phyloP scores from a whole-genome alignment of 352 stramenopile genomes.

The Globisporangium iwayamae region DNA sequence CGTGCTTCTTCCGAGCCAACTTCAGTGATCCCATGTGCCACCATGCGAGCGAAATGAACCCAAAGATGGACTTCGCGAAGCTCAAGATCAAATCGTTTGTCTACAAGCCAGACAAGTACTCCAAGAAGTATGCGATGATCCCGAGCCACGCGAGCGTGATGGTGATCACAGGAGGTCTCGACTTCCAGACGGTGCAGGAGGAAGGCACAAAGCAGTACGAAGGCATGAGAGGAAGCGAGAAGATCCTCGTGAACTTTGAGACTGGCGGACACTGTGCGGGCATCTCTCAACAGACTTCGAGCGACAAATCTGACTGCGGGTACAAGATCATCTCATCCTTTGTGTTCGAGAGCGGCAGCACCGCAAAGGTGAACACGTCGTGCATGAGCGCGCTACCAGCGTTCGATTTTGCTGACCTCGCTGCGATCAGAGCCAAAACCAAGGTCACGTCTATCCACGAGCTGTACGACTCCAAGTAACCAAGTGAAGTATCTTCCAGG shows the following conservation, averaged over 20 bases:
- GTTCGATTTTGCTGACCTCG: constrained; percentile 5
- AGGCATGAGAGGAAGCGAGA: constrained; percentile 15
- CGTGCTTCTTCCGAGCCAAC: constrained; percentile 18
- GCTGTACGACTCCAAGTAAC: neutral
- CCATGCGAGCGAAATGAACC: neutral
- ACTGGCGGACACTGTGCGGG: constrained; percentile 23
- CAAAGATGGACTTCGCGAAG: neutral
- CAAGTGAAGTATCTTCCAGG: too few relatives aligned
- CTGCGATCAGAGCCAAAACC: neutral
- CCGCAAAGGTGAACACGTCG: constrained; percentile 18
- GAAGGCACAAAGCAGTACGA: constrained; percentile 17
- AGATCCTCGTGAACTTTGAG: constrained; percentile 25
- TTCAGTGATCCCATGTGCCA: constrained; percentile 16
- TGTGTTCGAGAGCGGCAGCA: constrained; percentile 14
- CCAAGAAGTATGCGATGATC: constrained; percentile 20
- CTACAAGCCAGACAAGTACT: constrained; percentile 36
- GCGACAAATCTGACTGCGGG: constrained; percentile 12
- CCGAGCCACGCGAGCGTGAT: constrained; percentile 23
- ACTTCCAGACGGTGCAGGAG: constrained; percentile 21
- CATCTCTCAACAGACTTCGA: constrained; percentile 5
- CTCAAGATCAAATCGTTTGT: constrained; percentile 10
- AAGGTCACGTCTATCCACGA: neutral
- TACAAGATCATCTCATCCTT: constrained; percentile 22
- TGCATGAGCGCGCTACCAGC: constrained; percentile 17
- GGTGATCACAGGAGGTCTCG: constrained; percentile 28